These are phyloP conservation scores for Penicillium antarcticum DNA, from an alignment of 495 filamentous ascomycete species.

Conservation along the genomic window DNA sequence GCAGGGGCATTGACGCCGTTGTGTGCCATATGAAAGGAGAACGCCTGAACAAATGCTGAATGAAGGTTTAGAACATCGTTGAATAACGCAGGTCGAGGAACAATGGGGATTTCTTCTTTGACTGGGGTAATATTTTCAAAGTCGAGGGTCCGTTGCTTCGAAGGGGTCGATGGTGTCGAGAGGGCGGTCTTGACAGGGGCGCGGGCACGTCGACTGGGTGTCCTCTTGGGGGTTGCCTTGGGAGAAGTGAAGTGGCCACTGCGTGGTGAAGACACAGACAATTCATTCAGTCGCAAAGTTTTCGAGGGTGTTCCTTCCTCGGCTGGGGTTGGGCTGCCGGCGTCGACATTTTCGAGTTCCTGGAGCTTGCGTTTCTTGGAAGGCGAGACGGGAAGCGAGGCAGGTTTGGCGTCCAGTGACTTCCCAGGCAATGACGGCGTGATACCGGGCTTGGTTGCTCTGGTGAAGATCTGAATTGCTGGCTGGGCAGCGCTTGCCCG, in stretches of 20 bases:
- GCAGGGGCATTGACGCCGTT: constrained; percentile 34
- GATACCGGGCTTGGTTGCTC: constrained; percentile 42
- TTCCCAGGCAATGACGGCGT: constrained; percentile 19
- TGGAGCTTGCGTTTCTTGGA: constrained; percentile 48
- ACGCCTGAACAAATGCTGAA: constrained; percentile 36
- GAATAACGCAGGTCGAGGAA: constrained; percentile 28
- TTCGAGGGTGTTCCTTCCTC: constrained; percentile 38
- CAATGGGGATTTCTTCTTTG: constrained; percentile 11
- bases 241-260: constrained; percentile 36
- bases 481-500: constrained; percentile 30
- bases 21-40: constrained; percentile 41
- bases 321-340: constrained; percentile 7
- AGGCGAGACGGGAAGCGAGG: constrained; percentile 33
- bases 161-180: constrained; percentile 25
- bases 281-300: constrained; percentile 36
- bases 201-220: constrained; percentile 15
- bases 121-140: constrained; percentile 12
- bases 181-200: constrained; percentile 10
- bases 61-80: constrained; percentile 37
- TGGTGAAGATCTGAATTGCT: constrained; percentile 40
- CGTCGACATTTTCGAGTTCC: constrained; percentile 37
- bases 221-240: constrained; percentile 11
- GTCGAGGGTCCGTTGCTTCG: constrained; percentile 30
- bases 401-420: constrained; percentile 1
- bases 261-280: constrained; percentile 37